Evolutionary conservation across 208 protist species (phyloP).

Genomic region (Wallacemonas sp.): DNA sequence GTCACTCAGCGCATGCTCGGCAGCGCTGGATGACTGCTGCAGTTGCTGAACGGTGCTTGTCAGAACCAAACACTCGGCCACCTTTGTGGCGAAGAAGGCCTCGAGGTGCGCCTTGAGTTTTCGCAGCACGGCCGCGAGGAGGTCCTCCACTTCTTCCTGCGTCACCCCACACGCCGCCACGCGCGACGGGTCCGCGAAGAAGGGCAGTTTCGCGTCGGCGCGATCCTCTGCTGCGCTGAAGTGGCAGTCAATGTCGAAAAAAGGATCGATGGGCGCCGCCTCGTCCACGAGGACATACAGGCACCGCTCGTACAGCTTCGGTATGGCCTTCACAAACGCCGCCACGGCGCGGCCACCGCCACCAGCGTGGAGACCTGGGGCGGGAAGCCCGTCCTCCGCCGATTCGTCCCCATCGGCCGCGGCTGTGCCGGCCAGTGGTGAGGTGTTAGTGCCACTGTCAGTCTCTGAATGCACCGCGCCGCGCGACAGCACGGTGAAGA

Average conservation of each 20-base stretch:
- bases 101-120: constrained; percentile 43
- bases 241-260: constrained; percentile 80
- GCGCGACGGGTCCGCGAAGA: not conserved
- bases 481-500: constrained; percentile 60
- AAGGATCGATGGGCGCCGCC: constrained; percentile 65
- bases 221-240: constrained; percentile 4
- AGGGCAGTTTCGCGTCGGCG: not conserved
- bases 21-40: not conserved
- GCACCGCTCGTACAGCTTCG: constrained; percentile 40
- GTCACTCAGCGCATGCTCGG: constrained; percentile 9
- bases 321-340: constrained; percentile 54
- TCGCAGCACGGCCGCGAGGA: constrained; percentile 33
- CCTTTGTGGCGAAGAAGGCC: constrained; percentile 16
- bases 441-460: not conserved
- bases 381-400: not conserved
- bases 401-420: not conserved
- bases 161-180: not conserved
- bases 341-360: constrained; percentile 18
- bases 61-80: constrained; percentile 61
- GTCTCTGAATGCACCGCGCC: not conserved
- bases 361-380: not conserved
- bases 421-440: not conserved
- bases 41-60: constrained; percentile 52
- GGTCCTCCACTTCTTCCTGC: constrained; percentile 24
- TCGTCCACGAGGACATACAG: constrained; percentile 83